A percentile compares a stretch with the other conserved stretches of the same genome.
These are phyloP conservation scores for Psilocybe azurescens DNA, from an alignment of 768 basidiomycete species.

Conservation along the genomic window DNA sequence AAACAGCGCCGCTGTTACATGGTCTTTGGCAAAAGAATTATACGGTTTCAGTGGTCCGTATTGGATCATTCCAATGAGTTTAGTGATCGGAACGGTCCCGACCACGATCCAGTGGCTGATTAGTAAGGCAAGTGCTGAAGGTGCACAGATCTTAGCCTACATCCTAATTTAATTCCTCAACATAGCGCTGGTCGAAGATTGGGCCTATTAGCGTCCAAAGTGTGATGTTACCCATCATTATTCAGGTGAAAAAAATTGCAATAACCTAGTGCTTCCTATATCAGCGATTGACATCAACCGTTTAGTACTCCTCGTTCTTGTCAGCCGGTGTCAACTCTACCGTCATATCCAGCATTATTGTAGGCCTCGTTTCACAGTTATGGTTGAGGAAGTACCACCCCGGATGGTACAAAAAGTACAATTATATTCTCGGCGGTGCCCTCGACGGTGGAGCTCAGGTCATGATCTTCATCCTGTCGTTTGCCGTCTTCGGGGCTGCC, in stretches of 20 bases:
- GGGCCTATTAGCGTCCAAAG: conserved; percentile 53
- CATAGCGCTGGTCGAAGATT: conserved; percentile 60
- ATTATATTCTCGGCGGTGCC: conserved; percentile 71
- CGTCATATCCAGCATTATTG: conserved; percentile 48
- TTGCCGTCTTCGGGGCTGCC: conserved; percentile 67
- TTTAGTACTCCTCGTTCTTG: conserved; percentile 47
- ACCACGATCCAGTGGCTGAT: conserved; percentile 61
- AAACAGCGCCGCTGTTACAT: conserved; percentile 66
- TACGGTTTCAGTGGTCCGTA: conserved; percentile 62
- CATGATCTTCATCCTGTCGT: conserved; percentile 67
- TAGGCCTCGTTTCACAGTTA: conserved; percentile 63
- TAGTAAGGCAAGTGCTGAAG: conserved; percentile 41
- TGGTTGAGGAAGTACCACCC: conserved; percentile 64
- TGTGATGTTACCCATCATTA: conserved; percentile 61
- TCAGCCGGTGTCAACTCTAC: conserved; percentile 61
- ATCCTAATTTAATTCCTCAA: neutral
- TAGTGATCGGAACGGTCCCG: conserved; percentile 58
- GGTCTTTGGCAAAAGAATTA: conserved; percentile 64
- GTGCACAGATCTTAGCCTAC: neutral
- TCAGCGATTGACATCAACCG: neutral
- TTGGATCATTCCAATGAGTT: conserved; percentile 56
- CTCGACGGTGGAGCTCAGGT: conserved; percentile 70
- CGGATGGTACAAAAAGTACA: conserved; percentile 71
- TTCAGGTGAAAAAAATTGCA: conserved; percentile 38
- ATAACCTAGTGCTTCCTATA: too few species aligned